These are phyloP conservation scores for Metahyphopichia silvanorum DNA, from an alignment of 805 yeast genomes.

Conservation along the genomic window DNA sequence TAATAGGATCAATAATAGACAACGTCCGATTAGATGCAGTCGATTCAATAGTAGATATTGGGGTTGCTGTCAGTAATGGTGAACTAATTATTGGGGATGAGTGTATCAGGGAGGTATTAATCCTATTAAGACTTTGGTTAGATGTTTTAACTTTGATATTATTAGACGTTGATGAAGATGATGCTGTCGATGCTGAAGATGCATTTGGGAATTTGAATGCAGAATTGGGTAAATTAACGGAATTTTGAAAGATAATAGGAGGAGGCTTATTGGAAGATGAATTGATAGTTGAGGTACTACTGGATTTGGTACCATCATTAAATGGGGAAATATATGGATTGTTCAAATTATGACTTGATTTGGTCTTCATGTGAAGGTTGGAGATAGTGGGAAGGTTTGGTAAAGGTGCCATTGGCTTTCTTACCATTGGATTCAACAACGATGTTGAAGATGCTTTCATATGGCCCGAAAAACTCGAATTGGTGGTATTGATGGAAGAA, in stretches of 20 bases:
- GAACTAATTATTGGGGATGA: conserved; percentile 34
- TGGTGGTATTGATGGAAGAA: conserved; percentile 6
- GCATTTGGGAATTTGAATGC: conserved; percentile 11
- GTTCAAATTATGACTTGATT: not conserved
- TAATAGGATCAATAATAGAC: conserved; percentile 32
- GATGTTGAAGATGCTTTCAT: conserved; percentile 1
- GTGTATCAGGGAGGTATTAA: conserved; percentile 3
- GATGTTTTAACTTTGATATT: conserved; percentile 2
- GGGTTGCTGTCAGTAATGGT: conserved; percentile 31
- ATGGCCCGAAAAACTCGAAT: conserved; percentile 1
- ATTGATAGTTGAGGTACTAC: not conserved
- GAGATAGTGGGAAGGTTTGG: conserved; percentile 12
- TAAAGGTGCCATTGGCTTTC: conserved; percentile 11
- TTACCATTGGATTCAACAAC: conserved; percentile 9
- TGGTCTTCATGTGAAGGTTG: conserved; percentile 1
- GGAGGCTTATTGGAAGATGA: conserved; percentile 1
- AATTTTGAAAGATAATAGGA: conserved; percentile 5
- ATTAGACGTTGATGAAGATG: not conserved
- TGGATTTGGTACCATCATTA: conserved; percentile 1
- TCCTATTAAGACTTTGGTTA: not conserved
- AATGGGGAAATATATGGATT: conserved; percentile 3
- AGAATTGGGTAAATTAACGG: conserved; percentile 4
- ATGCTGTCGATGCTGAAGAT: not conserved
- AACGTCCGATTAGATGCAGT: conserved; percentile 12
- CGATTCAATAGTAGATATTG: conserved; percentile 25